phyloP scores from a whole-genome alignment of 768 basidiomycete genomes.

The Leucocoprinus sp. region DNA sequence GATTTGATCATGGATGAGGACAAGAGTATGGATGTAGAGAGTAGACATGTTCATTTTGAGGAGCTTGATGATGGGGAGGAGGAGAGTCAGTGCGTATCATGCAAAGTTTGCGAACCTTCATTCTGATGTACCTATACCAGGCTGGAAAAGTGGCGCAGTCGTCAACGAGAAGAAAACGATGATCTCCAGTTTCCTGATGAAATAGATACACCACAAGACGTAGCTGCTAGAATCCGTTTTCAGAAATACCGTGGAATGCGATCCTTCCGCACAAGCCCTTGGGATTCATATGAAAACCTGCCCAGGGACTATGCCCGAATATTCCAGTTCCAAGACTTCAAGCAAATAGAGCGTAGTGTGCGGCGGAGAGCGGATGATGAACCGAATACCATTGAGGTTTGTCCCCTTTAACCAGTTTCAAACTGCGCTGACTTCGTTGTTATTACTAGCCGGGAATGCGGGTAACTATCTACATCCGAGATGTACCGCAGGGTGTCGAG shows the following conservation, averaged over 20 bases:
- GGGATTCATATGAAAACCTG: slow-evolving; percentile 96
- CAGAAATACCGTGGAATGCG: slow-evolving; percentile 87
- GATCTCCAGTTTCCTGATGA: slow-evolving; percentile 93
- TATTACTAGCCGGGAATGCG: slow-evolving; percentile 63
- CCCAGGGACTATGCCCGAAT: slow-evolving; percentile 91
- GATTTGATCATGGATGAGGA: slow-evolving; percentile 50
- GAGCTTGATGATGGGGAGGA: slow-evolving; percentile 84
- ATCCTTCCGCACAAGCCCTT: slow-evolving; percentile 91
- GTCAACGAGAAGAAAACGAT: slow-evolving; percentile 68
- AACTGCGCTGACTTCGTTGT: neutral
- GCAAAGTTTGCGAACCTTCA: neutral
- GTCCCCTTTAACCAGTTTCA: slow-evolving; percentile 13
- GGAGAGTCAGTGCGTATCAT: slow-evolving; percentile 61
- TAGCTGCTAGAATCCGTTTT: slow-evolving; percentile 74
- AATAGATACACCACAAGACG: slow-evolving; percentile 85
- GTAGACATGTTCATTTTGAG: slow-evolving; percentile 51
- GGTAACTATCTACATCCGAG: slow-evolving; percentile 69
- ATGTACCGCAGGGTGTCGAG: slow-evolving; percentile 62
- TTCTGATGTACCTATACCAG: slow-evolving; percentile 26
- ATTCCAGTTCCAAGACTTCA: slow-evolving; percentile 96
- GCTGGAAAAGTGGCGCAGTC: slow-evolving; percentile 59
- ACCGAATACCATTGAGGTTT: slow-evolving; percentile 52
- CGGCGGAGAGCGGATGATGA: slow-evolving; percentile 62
- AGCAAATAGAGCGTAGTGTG: slow-evolving; percentile 69
- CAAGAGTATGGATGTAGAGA: slow-evolving; percentile 51